These are phyloP conservation scores for Leccinum pachyderme DNA, from an alignment of 1,284 basidiomycete species.

Conservation along the genomic window DNA sequence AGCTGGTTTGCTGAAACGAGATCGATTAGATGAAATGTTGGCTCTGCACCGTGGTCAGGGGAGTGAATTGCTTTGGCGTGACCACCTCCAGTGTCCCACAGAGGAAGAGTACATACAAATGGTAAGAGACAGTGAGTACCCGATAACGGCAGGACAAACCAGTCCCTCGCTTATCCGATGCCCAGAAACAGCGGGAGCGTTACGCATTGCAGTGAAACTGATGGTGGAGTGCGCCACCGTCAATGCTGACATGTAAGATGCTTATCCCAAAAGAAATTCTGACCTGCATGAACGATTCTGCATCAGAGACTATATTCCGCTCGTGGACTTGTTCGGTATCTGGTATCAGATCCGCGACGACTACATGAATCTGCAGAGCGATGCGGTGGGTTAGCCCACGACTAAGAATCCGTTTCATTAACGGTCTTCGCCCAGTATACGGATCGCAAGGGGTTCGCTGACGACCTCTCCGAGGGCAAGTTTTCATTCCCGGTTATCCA, in stretches of 20 bases:
- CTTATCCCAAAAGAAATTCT: not conserved
- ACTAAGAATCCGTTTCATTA: not conserved
- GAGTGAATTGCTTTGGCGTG: constrained; percentile 77
- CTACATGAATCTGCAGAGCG: constrained; percentile 91
- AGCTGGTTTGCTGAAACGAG: not conserved
- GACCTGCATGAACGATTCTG: not conserved
- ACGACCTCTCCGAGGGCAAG: constrained; percentile 94
- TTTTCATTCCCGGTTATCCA: constrained; percentile 96
- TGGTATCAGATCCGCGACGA: constrained; percentile 97
- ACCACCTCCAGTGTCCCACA: constrained; percentile 74
- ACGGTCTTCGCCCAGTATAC: constrained; percentile 57
- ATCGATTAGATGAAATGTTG: constrained; percentile 61
- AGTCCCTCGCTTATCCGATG: not conserved
- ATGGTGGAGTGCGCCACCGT: constrained; percentile 86
- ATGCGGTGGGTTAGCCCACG: constrained; percentile 48
- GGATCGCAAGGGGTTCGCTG: constrained; percentile 90
- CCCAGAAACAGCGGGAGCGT: constrained; percentile 91
- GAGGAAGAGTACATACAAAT: constrained; percentile 83
- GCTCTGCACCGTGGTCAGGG: constrained; percentile 83
- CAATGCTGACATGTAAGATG: constrained; percentile 54
- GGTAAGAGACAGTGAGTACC: constrained; percentile 74
- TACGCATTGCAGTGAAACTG: constrained; percentile 89
- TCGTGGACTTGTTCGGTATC: constrained; percentile 91
- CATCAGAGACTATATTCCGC: constrained; percentile 80
- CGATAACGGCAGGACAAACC: not conserved